Percentiles rank a stretch among this genome's conserved stretches.
Evolutionary conservation across 192 early-diverging fungal genomes (phyloP).

Genomic region (Gamsiella multidivaricata): DNA sequence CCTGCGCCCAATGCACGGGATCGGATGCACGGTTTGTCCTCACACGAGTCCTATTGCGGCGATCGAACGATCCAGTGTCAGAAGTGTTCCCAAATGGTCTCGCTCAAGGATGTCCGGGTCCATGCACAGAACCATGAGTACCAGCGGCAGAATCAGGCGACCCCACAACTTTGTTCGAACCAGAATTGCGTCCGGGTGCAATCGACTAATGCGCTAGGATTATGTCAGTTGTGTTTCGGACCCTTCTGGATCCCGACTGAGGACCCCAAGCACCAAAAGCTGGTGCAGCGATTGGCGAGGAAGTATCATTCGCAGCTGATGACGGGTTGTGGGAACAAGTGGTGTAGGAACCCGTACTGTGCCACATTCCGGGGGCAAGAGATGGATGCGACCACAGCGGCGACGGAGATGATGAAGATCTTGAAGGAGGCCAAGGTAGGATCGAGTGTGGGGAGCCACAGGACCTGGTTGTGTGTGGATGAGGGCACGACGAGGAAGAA

Average conservation of each 20-base stretch:
- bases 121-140: conserved; percentile 81
- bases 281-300: conserved; percentile 75
- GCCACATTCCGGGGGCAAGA: conserved; percentile 24
- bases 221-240: conserved; percentile 85
- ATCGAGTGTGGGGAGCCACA: conserved; percentile 19
- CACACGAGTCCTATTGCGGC: conserved; percentile 90
- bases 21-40: conserved; percentile 67
- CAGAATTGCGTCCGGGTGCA: conserved; percentile 71
- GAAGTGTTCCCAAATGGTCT: conserved; percentile 77
- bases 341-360: conserved; percentile 69
- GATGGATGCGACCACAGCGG: conserved; percentile 74
- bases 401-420: conserved; percentile 61
- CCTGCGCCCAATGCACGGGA: conserved; percentile 67
- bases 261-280: conserved; percentile 81
- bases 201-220: conserved; percentile 63
- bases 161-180: conserved; percentile 78
- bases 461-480: conserved; percentile 72
- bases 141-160: conserved; percentile 64
- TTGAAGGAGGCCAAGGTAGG: conserved; percentile 55
- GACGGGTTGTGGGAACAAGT: conserved; percentile 73
- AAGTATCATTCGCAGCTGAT: conserved; percentile 83
- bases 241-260: conserved; percentile 82
- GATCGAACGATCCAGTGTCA: conserved; percentile 83
- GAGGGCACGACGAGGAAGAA: conserved; percentile 64
- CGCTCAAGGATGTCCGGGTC: conserved; percentile 81